Evolutionary conservation across 73 alveolate genomes (phyloP).

Genomic region (Symbiodinium pilosum): DNA sequence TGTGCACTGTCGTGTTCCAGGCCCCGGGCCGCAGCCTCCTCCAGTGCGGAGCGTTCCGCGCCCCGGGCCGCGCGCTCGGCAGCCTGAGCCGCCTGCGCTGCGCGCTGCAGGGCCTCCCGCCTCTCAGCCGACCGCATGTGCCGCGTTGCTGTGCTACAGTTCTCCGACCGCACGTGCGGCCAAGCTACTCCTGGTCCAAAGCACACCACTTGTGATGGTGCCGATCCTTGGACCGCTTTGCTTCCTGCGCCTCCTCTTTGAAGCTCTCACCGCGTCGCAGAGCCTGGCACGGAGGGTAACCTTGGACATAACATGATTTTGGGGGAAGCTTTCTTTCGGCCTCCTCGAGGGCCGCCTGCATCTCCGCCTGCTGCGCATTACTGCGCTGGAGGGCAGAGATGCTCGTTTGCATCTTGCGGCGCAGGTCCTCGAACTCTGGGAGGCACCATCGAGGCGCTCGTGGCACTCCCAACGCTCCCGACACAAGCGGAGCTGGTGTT

Average conservation of each 20-base stretch:
- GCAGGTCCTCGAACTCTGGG: constrained; percentile 17
- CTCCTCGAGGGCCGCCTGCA: constrained; percentile 48
- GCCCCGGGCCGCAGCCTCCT: neutral
- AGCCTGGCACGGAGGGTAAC: neutral
- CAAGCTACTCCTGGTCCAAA: constrained; percentile 44
- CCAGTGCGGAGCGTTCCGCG: constrained; percentile 3
- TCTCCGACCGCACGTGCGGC: neutral
- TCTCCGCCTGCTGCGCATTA: constrained; percentile 27
- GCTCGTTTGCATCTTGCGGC: neutral
- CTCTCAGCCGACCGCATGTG: neutral
- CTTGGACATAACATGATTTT: too few species aligned
- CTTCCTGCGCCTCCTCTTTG: constrained; percentile 61
- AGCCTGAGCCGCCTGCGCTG: neutral
- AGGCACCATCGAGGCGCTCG: neutral
- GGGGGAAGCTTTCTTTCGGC: too few species aligned
- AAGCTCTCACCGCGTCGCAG: constrained; percentile 48
- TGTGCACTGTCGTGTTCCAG: neutral
- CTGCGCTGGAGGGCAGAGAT: neutral
- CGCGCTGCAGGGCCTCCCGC: constrained; percentile 23
- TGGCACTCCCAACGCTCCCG: neutral
- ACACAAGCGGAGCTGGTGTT: neutral
- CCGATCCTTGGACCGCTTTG: constrained; percentile 72
- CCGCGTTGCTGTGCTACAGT: neutral
- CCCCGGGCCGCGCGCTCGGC: constrained; percentile 7
- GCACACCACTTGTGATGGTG: constrained; percentile 75